Evolutionary conservation across 148 eudicot species (phyloP).

Genomic region (Heliosperma pusillum): DNA sequence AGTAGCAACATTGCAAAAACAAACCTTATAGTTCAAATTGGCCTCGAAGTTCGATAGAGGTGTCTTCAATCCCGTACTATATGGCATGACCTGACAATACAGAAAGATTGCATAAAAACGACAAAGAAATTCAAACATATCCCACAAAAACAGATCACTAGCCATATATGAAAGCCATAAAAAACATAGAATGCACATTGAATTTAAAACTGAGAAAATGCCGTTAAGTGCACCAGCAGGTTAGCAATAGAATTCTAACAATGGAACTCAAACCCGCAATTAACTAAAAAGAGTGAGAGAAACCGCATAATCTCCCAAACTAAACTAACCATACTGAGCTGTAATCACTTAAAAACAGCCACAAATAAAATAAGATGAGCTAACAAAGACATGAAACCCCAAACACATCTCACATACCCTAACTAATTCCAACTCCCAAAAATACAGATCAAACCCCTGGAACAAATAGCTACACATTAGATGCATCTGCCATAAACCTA

Average conservation of each 20-base stretch:
- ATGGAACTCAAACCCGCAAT: neutral
- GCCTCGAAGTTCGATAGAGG: constrained; percentile 95
- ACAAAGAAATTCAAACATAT: neutral
- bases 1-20: neutral
- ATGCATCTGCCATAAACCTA: too few relatives aligned
- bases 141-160: neutral
- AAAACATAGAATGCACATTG: neutral
- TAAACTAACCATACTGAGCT: neutral
- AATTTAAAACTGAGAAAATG: neutral
- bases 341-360: neutral
- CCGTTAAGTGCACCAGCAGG: neutral
- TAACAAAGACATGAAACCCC: neutral
- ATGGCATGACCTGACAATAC: constrained; percentile 85
- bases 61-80: constrained; percentile 95
- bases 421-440: neutral
- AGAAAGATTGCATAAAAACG: neutral
- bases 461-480: too few relatives aligned
- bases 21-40: constrained; percentile 85
- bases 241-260: too few relatives aligned
- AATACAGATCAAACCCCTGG: neutral
- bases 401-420: neutral
- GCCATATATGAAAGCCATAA: neutral
- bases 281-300: neutral
- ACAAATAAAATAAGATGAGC: neutral
- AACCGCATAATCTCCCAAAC: neutral